Base-by-base conservation (phyloP, 768 basidiomycete genomes). In the Mycena vitilis region DNA sequence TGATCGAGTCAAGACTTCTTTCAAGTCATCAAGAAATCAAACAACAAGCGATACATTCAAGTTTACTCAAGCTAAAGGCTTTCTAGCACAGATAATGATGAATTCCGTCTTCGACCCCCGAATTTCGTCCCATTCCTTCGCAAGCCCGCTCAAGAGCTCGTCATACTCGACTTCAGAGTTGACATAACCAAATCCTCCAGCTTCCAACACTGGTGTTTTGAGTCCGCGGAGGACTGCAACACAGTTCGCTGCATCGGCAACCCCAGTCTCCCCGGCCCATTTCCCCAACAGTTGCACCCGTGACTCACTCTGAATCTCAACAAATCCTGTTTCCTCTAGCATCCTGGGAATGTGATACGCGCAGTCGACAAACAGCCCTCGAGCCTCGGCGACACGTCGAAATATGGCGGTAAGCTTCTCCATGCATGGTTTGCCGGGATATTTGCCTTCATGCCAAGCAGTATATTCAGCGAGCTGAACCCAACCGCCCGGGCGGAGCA, bases 401-500 rank as follows among this genome's bases (percentile, higher is more conserved):
- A 55, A 65, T 37, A 69, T 37, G 8, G 56, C 49, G 1, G 10
- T 34, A 10, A 60, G 37, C 38, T 60, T 69, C 30, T 60, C 62
- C 62, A 60, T 47, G 63, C 57, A 69, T 22, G 68, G 67, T 23
- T 64, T 12, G 4, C 30, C 63, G 22, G 59, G 61, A 48, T 65
- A 55, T 23, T 67, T 52, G 23, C 63, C 69, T 15, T 34, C 57
- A 25, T 53, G 13, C 51, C 53, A 60, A 0, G 60, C 30, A 5
- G 44, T 40, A 22, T 13, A 13, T 57, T 73, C 72, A 5, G 25
- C 52, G 18, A 73, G 22, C 56, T 73, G 72, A 7, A 66, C 63
- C 63, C 65, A 71, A 9, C 72, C 70, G 7, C 68, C 70, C 2
- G 67, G 67, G 7, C 52, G 56, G 49, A 73, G 63, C 13, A 73